Evolutionary conservation across 768 basidiomycete genomes (phyloP), one percentile per base, ranked within the genome.

Genomic region (Kwoniella bestiolae): DNA sequence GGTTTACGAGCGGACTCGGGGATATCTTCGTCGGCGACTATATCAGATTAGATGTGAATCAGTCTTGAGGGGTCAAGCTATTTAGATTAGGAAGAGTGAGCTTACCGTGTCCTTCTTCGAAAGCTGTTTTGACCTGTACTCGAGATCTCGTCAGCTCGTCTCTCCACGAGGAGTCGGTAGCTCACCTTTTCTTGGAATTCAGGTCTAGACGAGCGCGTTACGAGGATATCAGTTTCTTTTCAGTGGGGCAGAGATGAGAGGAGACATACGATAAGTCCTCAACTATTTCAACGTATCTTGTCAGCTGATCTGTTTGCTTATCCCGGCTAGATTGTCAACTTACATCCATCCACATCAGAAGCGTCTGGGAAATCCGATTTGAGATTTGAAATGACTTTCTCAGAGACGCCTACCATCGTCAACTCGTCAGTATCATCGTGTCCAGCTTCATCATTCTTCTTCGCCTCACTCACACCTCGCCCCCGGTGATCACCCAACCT

Each of bases 261-360:
- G n/a, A 7, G 26, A 67, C 76, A 38, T 41, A 77, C 76, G 76
- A 70, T 3, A 79, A 45, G 23, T 75, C 77, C 4, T 76, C 75
- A 53, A 65, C 73, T 77, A 45, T n/a, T 26, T 12, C 25, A 34
- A 2, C 1, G 26, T 5, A 14, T 52, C 49, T 61, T 50, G 60
- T 61, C 60, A 61, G 50, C 63, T 52, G 6, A 25, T 31, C 12
- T 14, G 9, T 35, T 5, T 23, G 38, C 3, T 3, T 50, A 1
- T 31, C 47, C n/a, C 8, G 8, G n/a, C 29, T 14, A 45, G 21
- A 50, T 3, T 28, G 12, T 14, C 25, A 84, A 89, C 21, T 92
- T 91, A 79, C 85, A 95, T 21, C 94, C 94, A 76, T 97, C 94
- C 38, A 95, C 82, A 0, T 94, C 91, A 9, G 85, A 84, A 0